Base-by-base conservation (phyloP, 495 filamentous ascomycete genomes). In the Aspergillus saccharolyticus region DNA sequence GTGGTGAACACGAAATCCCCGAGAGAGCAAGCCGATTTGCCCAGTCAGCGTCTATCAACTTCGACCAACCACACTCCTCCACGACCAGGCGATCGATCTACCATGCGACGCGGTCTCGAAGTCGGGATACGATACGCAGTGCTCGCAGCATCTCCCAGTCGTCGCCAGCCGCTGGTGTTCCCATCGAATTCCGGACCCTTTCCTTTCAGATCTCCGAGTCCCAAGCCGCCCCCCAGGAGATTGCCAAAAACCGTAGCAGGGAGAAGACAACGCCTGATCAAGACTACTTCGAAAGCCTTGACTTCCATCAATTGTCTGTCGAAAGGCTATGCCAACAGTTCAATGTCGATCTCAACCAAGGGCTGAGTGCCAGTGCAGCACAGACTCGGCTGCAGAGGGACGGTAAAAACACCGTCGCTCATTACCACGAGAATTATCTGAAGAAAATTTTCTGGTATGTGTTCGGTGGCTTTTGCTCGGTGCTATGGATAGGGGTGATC, bases 401-500 rank as follows among this genome's bases (percentile, higher is more conserved):
- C 67, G 85, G 86, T 4, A 76, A 70, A 46, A 91, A 90, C 59
- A 73, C 79, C 7, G 81, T 83, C 22, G 77, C 83, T 15, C 79
- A 81, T 0, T 81, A 83, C 28, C 69, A 80, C 1, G 84, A 85
- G 15, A 81, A 77, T 52, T 78, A 76, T 20, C 57, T 84, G 52
- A 72, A 74, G 44, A 81, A 83, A 59, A 78, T 81, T 20, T 73
- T 89, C 7, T 78, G 78, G 19, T 90, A 90, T 65, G 80, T 89
- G 65, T 90, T 89, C 65, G 83, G 82, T 51, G 88, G 87, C 9
- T 90, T 90, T 58, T 87, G 88, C n/a, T 80, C 84, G 1, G 72
- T 90, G 16, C 78, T 90, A 1, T 79, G 89, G 53, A 69, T 85
- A 17, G 86, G 84, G 17, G 76, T 81, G 17, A 77, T 89, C 50